Percentiles rank a stretch among this genome's conserved stretches.
These are phyloP conservation scores for Macrotyloma uniflorum DNA, from an alignment of 306 rosid species.

Conservation along the genomic window DNA sequence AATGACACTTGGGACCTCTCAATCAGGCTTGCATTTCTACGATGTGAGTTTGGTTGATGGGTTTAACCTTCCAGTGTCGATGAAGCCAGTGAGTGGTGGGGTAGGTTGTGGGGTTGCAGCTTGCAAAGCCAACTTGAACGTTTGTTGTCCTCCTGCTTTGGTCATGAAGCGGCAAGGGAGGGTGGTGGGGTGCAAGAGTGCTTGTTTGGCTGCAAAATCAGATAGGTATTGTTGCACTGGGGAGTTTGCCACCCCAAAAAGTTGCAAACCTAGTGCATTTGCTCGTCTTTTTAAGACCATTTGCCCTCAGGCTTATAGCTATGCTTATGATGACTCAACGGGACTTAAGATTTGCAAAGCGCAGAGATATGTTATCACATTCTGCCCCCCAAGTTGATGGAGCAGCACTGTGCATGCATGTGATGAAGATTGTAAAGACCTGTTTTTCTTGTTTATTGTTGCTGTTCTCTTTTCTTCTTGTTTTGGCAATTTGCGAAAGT, in stretches of 20 bases:
- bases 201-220: conserved; percentile 67
- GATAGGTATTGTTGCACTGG: conserved; percentile 76
- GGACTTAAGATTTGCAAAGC: conserved; percentile 67
- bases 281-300: conserved; percentile 58
- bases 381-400: conserved; percentile 58
- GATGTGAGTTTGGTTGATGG: conserved; percentile 84
- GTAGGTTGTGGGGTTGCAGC: conserved; percentile 58
- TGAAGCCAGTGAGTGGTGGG: conserved; percentile 50
- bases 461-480: neutral
- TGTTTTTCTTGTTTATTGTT: neutral
- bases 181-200: conserved; percentile 82
- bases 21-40: conserved; percentile 61
- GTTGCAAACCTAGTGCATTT: conserved; percentile 58
- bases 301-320: conserved; percentile 69
- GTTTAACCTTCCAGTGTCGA: conserved; percentile 66
- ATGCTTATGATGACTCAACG: conserved; percentile 64
- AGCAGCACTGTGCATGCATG: neutral
- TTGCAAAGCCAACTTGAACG: conserved; percentile 63
- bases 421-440: neutral
- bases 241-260: conserved; percentile 52
- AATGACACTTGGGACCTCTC: conserved; percentile 66
- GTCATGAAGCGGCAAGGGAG: conserved; percentile 50
- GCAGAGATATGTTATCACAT: conserved; percentile 55
- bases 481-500: neutral
- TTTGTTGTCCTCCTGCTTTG: conserved; percentile 58